phyloP scores from a whole-genome alignment of 495 filamentous ascomycete species.

The Rhypophila decipiens region DNA sequence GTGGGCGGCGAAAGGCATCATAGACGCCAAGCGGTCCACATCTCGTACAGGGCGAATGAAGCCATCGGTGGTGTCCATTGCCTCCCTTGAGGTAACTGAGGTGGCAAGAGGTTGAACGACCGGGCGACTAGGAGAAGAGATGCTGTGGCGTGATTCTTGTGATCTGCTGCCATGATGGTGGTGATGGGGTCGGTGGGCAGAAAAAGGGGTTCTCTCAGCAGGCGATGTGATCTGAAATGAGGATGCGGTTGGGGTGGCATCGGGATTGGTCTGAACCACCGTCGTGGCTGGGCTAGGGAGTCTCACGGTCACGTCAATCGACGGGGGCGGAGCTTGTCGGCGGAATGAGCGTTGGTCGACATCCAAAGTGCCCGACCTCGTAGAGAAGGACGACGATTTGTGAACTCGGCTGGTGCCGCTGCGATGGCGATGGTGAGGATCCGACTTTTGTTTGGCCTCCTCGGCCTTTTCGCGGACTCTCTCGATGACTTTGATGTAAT shows the following conservation, averaged over 20 bases:
- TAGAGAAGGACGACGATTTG: slow-evolving; percentile 42
- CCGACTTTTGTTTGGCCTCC: slow-evolving; percentile 48
- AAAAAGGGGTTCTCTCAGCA: slow-evolving; percentile 64
- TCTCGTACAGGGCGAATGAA: slow-evolving; percentile 82
- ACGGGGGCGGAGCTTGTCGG: slow-evolving; percentile 39
- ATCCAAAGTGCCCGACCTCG: slow-evolving; percentile 41
- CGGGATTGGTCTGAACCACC: slow-evolving; percentile 28
- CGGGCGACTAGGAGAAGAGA: slow-evolving; percentile 46
- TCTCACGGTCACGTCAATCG: slow-evolving; percentile 40
- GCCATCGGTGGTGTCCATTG: slow-evolving; percentile 67
- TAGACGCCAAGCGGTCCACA: slow-evolving; percentile 77
- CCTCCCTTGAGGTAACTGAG: slow-evolving; percentile 66
- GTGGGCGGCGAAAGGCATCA: slow-evolving; percentile 66
- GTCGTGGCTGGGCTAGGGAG: slow-evolving; percentile 41
- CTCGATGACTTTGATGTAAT: slow-evolving; percentile 94
- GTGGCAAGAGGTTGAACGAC: slow-evolving; percentile 61
- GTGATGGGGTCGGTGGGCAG: slow-evolving; percentile 46
- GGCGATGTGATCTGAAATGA: slow-evolving; percentile 65
- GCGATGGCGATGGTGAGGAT: slow-evolving; percentile 39
- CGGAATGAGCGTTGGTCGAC: slow-evolving; percentile 40
- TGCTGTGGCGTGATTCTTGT: slow-evolving; percentile 53
- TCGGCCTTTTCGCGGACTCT: slow-evolving; percentile 81
- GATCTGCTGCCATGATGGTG: slow-evolving; percentile 54
- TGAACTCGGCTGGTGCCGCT: slow-evolving; percentile 34
- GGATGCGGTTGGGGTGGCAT: slow-evolving; percentile 58